A percentile compares a stretch with the other conserved stretches of the same genome.
phyloP scores from a whole-genome alignment of 2,329 filamentous ascomycete genomes.

The Microdochium bolleyi region DNA sequence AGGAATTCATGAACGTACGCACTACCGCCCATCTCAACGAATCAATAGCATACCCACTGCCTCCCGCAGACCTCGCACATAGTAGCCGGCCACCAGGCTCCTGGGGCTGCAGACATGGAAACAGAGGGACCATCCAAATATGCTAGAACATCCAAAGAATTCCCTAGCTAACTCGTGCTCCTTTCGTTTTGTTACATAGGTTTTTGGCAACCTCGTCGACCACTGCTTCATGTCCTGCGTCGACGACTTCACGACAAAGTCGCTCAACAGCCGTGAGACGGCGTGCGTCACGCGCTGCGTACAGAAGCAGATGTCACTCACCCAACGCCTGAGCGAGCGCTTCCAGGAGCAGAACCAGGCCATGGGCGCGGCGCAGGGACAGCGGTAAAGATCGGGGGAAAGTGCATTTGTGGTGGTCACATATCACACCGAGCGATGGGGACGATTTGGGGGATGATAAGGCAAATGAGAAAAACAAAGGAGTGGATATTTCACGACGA shows the following conservation, averaged over 20 bases:
- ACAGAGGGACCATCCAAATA: no score
- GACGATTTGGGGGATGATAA: no score
- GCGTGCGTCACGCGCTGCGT: slow-evolving; percentile 92
- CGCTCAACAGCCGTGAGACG: slow-evolving; percentile 78
- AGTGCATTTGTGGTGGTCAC: slow-evolving; percentile 1
- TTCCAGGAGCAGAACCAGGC: slow-evolving; percentile 67
- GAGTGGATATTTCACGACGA: no score
- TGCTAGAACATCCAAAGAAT: no score
- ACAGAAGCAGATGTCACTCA: slow-evolving; percentile 89
- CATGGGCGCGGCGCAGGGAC: slow-evolving; percentile 43
- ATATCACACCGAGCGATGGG: neutral
- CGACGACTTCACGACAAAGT: slow-evolving; percentile 98
- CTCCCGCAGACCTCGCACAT: slow-evolving; percentile 3
- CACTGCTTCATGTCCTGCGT: slow-evolving; percentile 96
- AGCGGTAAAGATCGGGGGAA: slow-evolving; percentile 27
- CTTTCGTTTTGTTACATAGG: slow-evolving; percentile 22
- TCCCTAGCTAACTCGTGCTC: no score
- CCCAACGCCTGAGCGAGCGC: slow-evolving; percentile 81
- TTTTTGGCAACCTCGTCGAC: slow-evolving; percentile 64
- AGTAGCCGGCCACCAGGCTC: no score
- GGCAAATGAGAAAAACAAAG: neutral
- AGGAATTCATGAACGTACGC: slow-evolving; percentile 94
- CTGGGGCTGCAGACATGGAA: no score
- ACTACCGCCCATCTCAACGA: slow-evolving; percentile 11
- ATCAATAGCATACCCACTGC: slow-evolving; percentile 1